Evolutionary conservation across 116 monocot genomes (phyloP), one percentile per base, ranked within the genome.

Genomic region (Trichopus zeylanicus): DNA sequence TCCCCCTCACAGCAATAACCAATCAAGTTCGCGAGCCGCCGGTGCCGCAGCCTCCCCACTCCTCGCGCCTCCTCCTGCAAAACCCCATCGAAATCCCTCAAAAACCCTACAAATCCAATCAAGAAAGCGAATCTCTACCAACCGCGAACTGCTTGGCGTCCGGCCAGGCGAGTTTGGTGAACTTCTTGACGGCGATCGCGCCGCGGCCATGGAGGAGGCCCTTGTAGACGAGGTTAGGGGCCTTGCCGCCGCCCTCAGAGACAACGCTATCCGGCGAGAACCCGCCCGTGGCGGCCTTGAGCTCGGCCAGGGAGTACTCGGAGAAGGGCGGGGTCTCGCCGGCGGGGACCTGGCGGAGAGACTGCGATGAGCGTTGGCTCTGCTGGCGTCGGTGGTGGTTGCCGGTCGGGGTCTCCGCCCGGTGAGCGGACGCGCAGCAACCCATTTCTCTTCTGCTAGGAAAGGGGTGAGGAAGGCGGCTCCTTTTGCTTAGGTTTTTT

Each of bases 161-260:
- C 32, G 91, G 97, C 97, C 97, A 97, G 5, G 91, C 90, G 65
- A 70, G 62, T 68, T 91, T 97, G 31, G 87, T 63, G 73, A 91
- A 97, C 75, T 91, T 97, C 80, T 97, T 97, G 26, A 97, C 87
- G 55, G 97, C 97, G 67, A 97, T 87, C 80, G 78, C 77, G 9
- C 79, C 70, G 27, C 72, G 65, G 70, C 68, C 79, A 68, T 73
- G 74, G 30, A 97, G 75, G 16, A 74, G 62, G 26, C 97, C 97
- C 66, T 80, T 84, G 72, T 91, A 91, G 9, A 97, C 87, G n/a
- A 87, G 31, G 67, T 97, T 97, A 31, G 83, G 75, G 15, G 81
- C 81, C 58, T 86, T 87, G 68, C 87, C 84, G 12, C 87, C 87
- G 59, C 84, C 84, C 62, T 97, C 91, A 0, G 97, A 91, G 7